Conservation (phyloP, 257 asterid species). For the Ajuga chamaepitys region DNA sequence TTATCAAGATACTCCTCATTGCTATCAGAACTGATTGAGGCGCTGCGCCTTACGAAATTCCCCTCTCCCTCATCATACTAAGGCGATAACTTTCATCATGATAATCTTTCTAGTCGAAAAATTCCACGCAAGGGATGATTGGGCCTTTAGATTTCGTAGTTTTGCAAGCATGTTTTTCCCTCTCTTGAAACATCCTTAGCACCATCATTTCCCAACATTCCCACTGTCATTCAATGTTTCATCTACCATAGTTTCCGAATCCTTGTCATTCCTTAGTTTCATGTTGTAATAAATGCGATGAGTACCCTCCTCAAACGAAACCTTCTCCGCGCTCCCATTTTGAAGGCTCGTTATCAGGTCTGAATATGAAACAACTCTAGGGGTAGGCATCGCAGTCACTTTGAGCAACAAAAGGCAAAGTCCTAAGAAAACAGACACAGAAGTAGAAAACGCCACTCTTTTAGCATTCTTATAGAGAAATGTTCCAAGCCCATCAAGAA, state of each 20-base stretch:
- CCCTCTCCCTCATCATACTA: constrained; percentile 78
- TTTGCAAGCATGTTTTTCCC: constrained; percentile 22
- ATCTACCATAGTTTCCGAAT: constrained; percentile 14
- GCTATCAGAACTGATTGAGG: constrained; percentile 70
- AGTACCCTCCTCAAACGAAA: constrained; percentile 89
- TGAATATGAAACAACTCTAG: constrained; percentile 70
- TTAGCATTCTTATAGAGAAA: constrained; percentile 58
- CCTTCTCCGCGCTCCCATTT: constrained; percentile 56
- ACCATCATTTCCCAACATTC: constrained; percentile 15
- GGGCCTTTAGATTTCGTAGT: constrained; percentile 27
- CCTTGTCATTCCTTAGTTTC: constrained; percentile 18
- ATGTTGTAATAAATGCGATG: constrained; percentile 67
- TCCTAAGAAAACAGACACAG: constrained; percentile 55
- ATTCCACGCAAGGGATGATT: constrained; percentile 53
- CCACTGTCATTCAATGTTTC: constrained; percentile 5
- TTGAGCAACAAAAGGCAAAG: constrained; percentile 71
- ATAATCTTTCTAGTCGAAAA: constrained; percentile 76
- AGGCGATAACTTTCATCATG: constrained; percentile 88
- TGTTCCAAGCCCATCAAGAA: constrained; percentile 39
- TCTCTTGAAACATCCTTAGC: constrained; percentile 8
- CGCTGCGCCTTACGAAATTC: constrained; percentile 69
- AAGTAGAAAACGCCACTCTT: constrained; percentile 51
- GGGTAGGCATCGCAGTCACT: constrained; percentile 60
- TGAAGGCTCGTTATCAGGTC: constrained; percentile 67
- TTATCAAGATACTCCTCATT: constrained; percentile 67